Conservation (phyloP, 1,139 yeast genomes). For the Schwanniomyces etchellsii region DNA sequence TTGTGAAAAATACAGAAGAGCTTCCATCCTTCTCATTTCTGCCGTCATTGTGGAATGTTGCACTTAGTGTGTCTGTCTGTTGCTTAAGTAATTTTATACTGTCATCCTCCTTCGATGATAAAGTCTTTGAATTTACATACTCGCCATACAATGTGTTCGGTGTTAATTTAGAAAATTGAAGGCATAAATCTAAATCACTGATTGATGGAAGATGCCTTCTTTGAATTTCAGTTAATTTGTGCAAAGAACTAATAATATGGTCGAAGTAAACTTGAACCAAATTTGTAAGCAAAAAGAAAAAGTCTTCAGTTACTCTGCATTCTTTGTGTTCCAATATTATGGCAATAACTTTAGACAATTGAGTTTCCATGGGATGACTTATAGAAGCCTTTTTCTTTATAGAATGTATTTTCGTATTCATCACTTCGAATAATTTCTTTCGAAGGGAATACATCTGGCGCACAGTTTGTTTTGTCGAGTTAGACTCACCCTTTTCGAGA, state of each 20-base stretch:
- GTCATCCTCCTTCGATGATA: constrained; percentile 2
- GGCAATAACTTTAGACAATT: constrained; percentile 29
- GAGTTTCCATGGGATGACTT: constrained; percentile 33
- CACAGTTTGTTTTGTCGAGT: too few species aligned
- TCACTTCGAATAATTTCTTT: too few species aligned
- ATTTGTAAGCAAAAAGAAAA: constrained; percentile 41
- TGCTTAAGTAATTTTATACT: constrained; percentile 6
- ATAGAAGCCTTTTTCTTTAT: too few species aligned
- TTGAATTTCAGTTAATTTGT: constrained; percentile 58
- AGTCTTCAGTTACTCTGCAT: constrained; percentile 33
- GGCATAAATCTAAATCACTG: constrained; percentile 49
- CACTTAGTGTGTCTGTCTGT: constrained; percentile 4
- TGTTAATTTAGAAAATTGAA: constrained; percentile 41
- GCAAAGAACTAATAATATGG: constrained; percentile 40
- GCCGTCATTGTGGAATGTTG: constrained; percentile 3
- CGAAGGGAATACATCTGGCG: too few species aligned
- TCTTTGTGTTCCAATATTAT: constrained; percentile 32
- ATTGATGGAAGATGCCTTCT: constrained; percentile 57
- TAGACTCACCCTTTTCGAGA: too few species aligned
- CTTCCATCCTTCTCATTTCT: constrained; percentile 20
- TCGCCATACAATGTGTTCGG: constrained; percentile 44
- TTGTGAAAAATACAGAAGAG: constrained; percentile 34
- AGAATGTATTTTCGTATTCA: too few species aligned
- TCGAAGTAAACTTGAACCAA: constrained; percentile 48
- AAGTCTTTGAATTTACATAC: constrained; percentile 17